These are phyloP conservation scores for Pythium rishiriense DNA, from an alignment of 352 stramenopile species.

Conservation along the genomic window DNA sequence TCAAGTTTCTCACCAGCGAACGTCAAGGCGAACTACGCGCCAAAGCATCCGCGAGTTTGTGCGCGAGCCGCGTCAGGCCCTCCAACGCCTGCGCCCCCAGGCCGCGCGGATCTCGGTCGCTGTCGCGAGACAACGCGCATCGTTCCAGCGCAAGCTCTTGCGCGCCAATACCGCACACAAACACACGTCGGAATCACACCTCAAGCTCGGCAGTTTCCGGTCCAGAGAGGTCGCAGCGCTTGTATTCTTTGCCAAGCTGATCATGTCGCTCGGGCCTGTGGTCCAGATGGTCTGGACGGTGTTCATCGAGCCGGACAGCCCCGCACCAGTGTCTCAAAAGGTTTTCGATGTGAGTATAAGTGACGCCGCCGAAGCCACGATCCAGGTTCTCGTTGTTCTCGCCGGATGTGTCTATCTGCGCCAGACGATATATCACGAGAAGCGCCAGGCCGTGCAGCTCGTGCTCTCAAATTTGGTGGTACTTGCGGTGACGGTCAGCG, in stretches of 20 bases:
- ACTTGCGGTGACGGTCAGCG: slow-evolving; percentile 15
- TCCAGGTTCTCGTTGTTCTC: slow-evolving; percentile 24
- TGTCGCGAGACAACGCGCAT: not conserved
- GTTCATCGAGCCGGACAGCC: slow-evolving; percentile 17
- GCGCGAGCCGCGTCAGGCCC: not conserved
- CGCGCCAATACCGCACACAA: not conserved
- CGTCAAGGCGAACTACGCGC: not conserved
- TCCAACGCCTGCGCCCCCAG: not conserved
- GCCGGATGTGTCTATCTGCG: slow-evolving; percentile 24
- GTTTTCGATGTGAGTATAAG: slow-evolving; percentile 6
- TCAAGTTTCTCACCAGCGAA: not conserved
- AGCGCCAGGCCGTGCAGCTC: slow-evolving; percentile 30
- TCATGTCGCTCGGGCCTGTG: slow-evolving; percentile 15
- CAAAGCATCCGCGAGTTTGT: slow-evolving; percentile 1
- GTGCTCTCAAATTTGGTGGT: slow-evolving; percentile 24
- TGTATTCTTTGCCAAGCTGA: slow-evolving; percentile 15
- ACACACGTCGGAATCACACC: slow-evolving; percentile 13
- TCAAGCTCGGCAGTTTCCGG: slow-evolving; percentile 32
- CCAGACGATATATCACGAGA: slow-evolving; percentile 11
- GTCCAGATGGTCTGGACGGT: slow-evolving; percentile 22
- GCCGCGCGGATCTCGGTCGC: not conserved
- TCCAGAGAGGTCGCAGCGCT: slow-evolving; percentile 29
- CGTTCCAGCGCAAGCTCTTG: slow-evolving; percentile 7
- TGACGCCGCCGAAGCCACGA: slow-evolving; percentile 10
- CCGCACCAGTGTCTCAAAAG: not conserved